Conservation (phyloP, 805 yeast genomes). For the Saccharomycopsis schoenii region DNA sequence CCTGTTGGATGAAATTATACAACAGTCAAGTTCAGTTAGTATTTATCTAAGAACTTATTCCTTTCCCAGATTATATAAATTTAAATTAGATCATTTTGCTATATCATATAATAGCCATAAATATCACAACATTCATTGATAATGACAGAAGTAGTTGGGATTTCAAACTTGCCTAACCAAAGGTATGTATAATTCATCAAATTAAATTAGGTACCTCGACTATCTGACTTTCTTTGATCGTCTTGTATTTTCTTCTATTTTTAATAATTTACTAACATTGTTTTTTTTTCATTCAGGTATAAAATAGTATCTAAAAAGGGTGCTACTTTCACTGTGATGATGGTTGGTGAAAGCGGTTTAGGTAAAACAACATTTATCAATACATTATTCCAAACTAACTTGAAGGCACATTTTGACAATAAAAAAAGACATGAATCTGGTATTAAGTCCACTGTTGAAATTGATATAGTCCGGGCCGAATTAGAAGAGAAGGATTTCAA, state of each 20-base stretch:
- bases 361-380: slow-evolving; percentile 90
- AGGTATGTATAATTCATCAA: slow-evolving; percentile 32
- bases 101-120: background rate
- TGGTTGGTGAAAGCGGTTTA: slow-evolving; percentile 85
- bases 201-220: background rate
- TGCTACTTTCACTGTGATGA: slow-evolving; percentile 69
- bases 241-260: background rate
- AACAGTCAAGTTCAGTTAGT: background rate
- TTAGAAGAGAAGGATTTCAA: slow-evolving; percentile 77
- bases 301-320: slow-evolving; percentile 69
- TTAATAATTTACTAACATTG: background rate
- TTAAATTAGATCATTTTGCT: background rate
- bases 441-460: slow-evolving; percentile 61
- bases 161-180: slow-evolving; percentile 66
- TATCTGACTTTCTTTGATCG: background rate
- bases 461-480: slow-evolving; percentile 69
- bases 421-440: slow-evolving; percentile 39
- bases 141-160: slow-evolving; percentile 44
- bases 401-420: slow-evolving; percentile 44
- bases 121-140: no score
- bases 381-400: slow-evolving; percentile 67
- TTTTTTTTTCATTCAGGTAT: slow-evolving; percentile 32
- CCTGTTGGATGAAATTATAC: no score
- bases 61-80: background rate
- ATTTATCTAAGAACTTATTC: background rate